Evolutionary conservation across 805 yeast genomes (phyloP).

Genomic region (Starmerella floricola): DNA sequence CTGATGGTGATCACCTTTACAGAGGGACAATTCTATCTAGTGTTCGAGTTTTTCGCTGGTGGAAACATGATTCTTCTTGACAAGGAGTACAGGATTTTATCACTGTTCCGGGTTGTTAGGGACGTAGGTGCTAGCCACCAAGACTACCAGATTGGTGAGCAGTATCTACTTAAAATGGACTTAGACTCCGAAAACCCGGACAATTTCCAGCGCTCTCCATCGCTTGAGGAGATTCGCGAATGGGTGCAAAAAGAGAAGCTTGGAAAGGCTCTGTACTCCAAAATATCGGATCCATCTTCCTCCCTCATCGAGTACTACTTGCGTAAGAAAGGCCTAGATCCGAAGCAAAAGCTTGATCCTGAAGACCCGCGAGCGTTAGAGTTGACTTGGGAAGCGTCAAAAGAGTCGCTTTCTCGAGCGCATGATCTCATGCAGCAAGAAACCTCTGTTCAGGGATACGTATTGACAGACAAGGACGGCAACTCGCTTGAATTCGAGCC

Average conservation of each 20-base stretch:
- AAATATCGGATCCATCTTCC: conserved; percentile 63
- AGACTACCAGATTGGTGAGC: conserved; percentile 62
- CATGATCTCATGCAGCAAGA: conserved; percentile 9
- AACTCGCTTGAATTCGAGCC: conserved; percentile 24
- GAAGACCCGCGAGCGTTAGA: conserved; percentile 18
- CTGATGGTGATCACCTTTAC: conserved; percentile 74
- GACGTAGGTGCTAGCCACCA: conserved; percentile 40
- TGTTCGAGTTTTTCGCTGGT: conserved; percentile 86
- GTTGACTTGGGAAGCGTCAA: conserved; percentile 21
- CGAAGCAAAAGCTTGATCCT: conserved; percentile 28
- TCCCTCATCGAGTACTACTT: conserved; percentile 59
- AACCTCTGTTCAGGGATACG: conserved; percentile 13
- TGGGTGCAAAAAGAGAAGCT: conserved; percentile 26
- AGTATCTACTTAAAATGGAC: conserved; percentile 34
- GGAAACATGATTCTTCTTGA: conserved; percentile 80
- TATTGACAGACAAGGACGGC: conserved; percentile 15
- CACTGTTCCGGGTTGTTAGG: conserved; percentile 66
- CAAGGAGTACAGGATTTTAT: conserved; percentile 49
- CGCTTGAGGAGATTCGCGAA: conserved; percentile 36
- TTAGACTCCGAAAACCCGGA: neutral
- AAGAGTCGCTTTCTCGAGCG: conserved; percentile 27
- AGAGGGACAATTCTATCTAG: conserved; percentile 65
- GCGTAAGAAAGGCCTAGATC: conserved; percentile 36
- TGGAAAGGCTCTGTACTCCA: conserved; percentile 55
- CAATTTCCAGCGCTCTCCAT: conserved; percentile 34